Base-by-base conservation (phyloP, 2,329 filamentous ascomycete species). In the Decorospora gaudefroyi region DNA sequence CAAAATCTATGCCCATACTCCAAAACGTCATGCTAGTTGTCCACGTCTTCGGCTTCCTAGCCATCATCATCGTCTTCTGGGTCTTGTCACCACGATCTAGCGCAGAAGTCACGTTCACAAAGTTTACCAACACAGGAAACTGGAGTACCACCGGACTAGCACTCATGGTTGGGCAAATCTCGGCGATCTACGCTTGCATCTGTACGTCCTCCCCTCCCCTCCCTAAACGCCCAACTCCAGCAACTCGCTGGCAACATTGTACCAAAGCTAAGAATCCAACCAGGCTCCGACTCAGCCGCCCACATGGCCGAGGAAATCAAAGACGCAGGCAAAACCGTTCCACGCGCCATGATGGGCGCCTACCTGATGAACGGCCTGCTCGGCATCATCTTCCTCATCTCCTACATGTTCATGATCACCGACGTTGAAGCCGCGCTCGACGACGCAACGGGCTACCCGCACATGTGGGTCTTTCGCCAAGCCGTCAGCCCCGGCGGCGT, bases 41-140 rank as follows among this genome's bases (percentile, higher is more conserved):
- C 18, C 74, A 77, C 47, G 61, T 76, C 10, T 65, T 74, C 28
- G 73, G 67, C n/a, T 77, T 76, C 62, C 61, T 76, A 45, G 65
- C 67, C 19, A 68, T 76, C 46, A 65, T 76, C 22, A 64, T 74
- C 18, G 62, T 71, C 10, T 55, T 72, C 17, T 70, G 67, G 65
- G 62, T 64, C 1, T 49, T 71, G 19, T 42, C 71, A 54, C 63
- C 64, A 36, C 51, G 61, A 19, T 51, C 57, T 3, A 53, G 62
- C 0, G 60, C 64, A 2, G 56, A 65, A 25, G 55, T 48, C 4
- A 64, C 62, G 6, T 71, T 71, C 33, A 67, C 62, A 0, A 26
- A 57, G 45, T 59, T 75, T 53, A 67, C 55, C 3, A 71, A 74
- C 33, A 61, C 59, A 4, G 70, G 70, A 4, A 67, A 63, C 1